These are phyloP conservation scores for Protomyces arabidopsidicola DNA, from an alignment of 1,139 yeast genomes.

Conservation along the genomic window DNA sequence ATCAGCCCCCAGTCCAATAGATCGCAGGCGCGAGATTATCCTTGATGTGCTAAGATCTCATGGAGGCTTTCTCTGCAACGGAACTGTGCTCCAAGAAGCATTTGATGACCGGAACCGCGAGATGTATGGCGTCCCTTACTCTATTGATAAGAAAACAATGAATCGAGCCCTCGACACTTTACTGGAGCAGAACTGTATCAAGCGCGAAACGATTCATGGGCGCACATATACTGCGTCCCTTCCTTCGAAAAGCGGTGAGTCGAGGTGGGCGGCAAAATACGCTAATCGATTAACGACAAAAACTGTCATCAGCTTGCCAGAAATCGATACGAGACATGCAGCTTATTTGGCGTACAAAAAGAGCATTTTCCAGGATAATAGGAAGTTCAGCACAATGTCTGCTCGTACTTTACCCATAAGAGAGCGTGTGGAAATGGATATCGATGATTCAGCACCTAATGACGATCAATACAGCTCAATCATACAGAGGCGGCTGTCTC, in stretches of 20 bases:
- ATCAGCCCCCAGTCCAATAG: background rate
- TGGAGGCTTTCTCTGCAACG: background rate
- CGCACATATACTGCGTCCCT: background rate
- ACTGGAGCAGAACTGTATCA: background rate
- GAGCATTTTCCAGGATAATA: background rate
- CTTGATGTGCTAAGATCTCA: background rate
- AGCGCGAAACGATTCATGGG: background rate
- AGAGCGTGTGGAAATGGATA: background rate
- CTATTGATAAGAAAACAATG: constrained; percentile 7
- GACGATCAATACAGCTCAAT: background rate
- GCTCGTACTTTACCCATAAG: background rate
- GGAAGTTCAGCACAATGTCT: no score
- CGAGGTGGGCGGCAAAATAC: background rate
- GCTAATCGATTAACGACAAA: background rate
- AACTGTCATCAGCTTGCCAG: background rate
- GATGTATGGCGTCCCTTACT: background rate
- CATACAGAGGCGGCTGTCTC: background rate
- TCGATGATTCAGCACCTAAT: background rate
- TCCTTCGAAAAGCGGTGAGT: background rate
- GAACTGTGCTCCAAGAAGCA: background rate
- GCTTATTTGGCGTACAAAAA: background rate
- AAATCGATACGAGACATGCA: background rate
- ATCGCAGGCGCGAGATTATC: background rate
- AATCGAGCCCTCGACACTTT: background rate
- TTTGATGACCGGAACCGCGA: background rate